Evolutionary conservation across 1,284 basidiomycete species (phyloP).

Genomic region (Phylloboletellus chloephorus): DNA sequence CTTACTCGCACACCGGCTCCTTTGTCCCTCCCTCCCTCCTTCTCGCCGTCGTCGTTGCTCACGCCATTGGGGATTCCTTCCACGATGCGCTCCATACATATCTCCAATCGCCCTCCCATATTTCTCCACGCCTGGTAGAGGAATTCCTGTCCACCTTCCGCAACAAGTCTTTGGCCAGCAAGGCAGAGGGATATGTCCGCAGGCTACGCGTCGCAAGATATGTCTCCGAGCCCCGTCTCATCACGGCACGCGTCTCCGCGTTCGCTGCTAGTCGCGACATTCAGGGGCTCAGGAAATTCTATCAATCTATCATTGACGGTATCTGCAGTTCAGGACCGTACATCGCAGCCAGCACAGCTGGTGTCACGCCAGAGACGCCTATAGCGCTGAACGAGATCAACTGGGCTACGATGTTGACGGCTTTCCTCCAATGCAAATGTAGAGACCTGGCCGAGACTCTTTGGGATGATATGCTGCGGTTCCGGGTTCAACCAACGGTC

Average conservation of each 20-base stretch:
- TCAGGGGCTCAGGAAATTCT: slow-evolving; percentile 40
- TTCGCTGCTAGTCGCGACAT: slow-evolving; percentile 35
- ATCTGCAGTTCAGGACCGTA: slow-evolving; percentile 44
- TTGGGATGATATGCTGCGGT: slow-evolving; percentile 56
- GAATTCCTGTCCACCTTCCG: slow-evolving; percentile 38
- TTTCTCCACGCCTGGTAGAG: slow-evolving; percentile 32
- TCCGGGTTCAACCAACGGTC: slow-evolving; percentile 45
- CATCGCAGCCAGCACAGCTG: slow-evolving; percentile 38
- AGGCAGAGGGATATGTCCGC: slow-evolving; percentile 40
- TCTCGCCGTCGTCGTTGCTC: slow-evolving; percentile 51
- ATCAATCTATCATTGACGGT: slow-evolving; percentile 44
- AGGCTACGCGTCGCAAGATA: slow-evolving; percentile 48
- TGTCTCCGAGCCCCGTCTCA: slow-evolving; percentile 43
- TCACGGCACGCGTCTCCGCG: slow-evolving; percentile 47
- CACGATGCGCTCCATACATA: slow-evolving; percentile 43
- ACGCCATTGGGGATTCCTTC: slow-evolving; percentile 53
- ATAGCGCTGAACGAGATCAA: slow-evolving; percentile 48
- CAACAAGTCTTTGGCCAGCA: slow-evolving; percentile 32
- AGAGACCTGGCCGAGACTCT: slow-evolving; percentile 52
- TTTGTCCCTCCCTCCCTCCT: slow-evolving; percentile 38
- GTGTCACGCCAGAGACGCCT: slow-evolving; percentile 34
- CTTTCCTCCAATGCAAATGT: slow-evolving; percentile 49
- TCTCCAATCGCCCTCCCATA: slow-evolving; percentile 35
- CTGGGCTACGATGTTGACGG: slow-evolving; percentile 60
- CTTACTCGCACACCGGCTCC: slow-evolving; percentile 11